These are phyloP conservation scores for Chlorella vulgaris DNA, from an alignment of 139 green algal species.

Conservation along the genomic window DNA sequence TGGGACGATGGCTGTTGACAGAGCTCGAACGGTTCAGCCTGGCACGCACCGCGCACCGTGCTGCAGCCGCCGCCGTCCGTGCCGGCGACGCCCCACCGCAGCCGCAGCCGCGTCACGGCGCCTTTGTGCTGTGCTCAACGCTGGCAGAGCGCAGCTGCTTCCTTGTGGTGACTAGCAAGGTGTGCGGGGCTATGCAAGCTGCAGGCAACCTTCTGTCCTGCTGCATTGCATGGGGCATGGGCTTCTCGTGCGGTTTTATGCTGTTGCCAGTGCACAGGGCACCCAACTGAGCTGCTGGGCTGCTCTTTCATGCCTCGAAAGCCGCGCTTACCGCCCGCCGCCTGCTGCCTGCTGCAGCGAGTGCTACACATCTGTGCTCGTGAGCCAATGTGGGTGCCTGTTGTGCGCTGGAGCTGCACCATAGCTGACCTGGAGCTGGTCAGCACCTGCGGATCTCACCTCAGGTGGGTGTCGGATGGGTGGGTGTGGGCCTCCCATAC, in stretches of 20 bases:
- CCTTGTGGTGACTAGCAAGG: constrained; percentile 42
- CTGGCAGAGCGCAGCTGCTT: constrained; percentile 20
- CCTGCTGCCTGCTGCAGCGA: not conserved
- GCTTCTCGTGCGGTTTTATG: not conserved
- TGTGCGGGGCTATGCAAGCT: not conserved
- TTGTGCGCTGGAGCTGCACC: constrained; percentile 16
- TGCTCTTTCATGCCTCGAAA: not conserved
- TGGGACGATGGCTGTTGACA: constrained; percentile 48
- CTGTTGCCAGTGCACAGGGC: not conserved
- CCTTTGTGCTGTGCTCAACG: constrained; percentile 48
- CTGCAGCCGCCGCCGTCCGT: not conserved
- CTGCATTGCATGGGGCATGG: not conserved
- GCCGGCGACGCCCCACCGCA: not conserved
- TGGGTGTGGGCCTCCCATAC: no score
- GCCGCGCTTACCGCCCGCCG: not conserved
- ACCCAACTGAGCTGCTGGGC: not conserved
- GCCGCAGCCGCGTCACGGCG: not conserved
- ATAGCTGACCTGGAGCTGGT: constrained; percentile 20
- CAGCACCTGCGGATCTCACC: not conserved
- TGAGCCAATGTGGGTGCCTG: constrained; percentile 5
- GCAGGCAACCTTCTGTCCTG: not conserved
- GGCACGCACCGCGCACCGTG: not conserved
- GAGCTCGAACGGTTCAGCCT: constrained; percentile 30
- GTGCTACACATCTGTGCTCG: constrained; percentile 36
- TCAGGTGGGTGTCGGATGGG: no score